Percentiles rank a stretch among this genome's conserved stretches.
phyloP scores from a whole-genome alignment of 441 rosid genomes.

The Mallotus japonicus region DNA sequence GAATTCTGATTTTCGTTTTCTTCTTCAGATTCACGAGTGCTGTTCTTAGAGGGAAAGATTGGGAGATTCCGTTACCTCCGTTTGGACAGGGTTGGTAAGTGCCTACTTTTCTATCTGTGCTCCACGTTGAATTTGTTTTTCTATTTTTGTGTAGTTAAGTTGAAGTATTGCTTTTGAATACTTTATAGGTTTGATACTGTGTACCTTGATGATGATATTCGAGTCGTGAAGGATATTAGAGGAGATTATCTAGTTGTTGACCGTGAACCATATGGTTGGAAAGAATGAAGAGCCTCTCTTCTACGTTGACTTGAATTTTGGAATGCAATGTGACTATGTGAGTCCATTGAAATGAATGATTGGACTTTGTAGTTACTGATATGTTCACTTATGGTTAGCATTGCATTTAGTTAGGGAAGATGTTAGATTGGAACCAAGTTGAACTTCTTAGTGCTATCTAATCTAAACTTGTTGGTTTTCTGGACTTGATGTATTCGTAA shows the following conservation, averaged over 20 bases:
- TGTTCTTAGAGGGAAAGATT: slow-evolving; percentile 57
- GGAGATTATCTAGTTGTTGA: slow-evolving; percentile 86
- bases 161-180: not conserved
- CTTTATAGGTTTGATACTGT: slow-evolving; percentile 68
- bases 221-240: slow-evolving; percentile 87
- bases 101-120: no score
- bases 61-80: slow-evolving; percentile 91
- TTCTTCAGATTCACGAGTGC: slow-evolving; percentile 67
- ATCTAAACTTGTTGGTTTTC: no score
- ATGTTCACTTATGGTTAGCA: not conserved
- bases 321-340: slow-evolving; percentile 27
- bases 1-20: not conserved
- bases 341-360: slow-evolving; percentile 6
- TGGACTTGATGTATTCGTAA: not conserved
- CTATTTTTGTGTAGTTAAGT: not conserved
- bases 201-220: slow-evolving; percentile 75
- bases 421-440: not conserved
- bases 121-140: not conserved
- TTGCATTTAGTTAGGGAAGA: not conserved
- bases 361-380: not conserved
- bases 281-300: slow-evolving; percentile 34
- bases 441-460: no score
- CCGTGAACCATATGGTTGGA: slow-evolving; percentile 76
- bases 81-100: slow-evolving; percentile 93
- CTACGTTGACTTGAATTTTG: not conserved